Evolutionary conservation across 2,329 filamentous ascomycete species (phyloP), one percentile per base, ranked within the genome.

Genomic region (Aspergillus pseudoviridinutans): DNA sequence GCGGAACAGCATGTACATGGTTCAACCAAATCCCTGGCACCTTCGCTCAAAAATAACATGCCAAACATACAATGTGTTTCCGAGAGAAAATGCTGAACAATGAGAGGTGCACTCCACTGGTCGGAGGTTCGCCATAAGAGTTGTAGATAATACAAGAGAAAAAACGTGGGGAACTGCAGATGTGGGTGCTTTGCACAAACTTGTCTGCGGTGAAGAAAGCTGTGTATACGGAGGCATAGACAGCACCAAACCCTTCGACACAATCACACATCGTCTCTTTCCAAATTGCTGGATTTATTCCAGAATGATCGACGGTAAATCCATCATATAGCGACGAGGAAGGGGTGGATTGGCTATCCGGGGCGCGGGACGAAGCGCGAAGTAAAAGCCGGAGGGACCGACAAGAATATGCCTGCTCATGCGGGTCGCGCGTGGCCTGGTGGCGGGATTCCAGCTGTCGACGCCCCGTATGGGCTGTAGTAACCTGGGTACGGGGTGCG

Each of bases 401-500:
- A 51, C 25, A 20, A 24, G n/a, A 20, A 35, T 42, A 41, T 49
- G 24, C 44, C 5, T 17, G 22, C 25, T 61, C 56, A 64, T 7
- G 59, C 61, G 52, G 64, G 62, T 29, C 63, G 63, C 6, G 61
- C 50, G 42, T 60, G 64, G 20, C 60, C 61, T 46, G 66, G 60
- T 52, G 61, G 63, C 38, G 58, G 61, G 28, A 64, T 25, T 29
- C 58, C 58, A 51, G 56, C 35, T 4, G 53, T 27, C 28, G 60
- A 32, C 24, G 61, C 57, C 42, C 60, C 61, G 42, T 67, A 67
- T 17, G 59, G 61, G 24, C 58, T 61, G 47, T 63, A 68, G 29
- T 62, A 62, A 6, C 66, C 64, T 1, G 65, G 62, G 41, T 68
- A 68, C 17, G 66, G 63, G 3, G 66, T 66, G 25, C 62, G 65